Base-by-base conservation (phyloP, 371 early-diverging fungal genomes). In the Catenaria anguillulae region DNA sequence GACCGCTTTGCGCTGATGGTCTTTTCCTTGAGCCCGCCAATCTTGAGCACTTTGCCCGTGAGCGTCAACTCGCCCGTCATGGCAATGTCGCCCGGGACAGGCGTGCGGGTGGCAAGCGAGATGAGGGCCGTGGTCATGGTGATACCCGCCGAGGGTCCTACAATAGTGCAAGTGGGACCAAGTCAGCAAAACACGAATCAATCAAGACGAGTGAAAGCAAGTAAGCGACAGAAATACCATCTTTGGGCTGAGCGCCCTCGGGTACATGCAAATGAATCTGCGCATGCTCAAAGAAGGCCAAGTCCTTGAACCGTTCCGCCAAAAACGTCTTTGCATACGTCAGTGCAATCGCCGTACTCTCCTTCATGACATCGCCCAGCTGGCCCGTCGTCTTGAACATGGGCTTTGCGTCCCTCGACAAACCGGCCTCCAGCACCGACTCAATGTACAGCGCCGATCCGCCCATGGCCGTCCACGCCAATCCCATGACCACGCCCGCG, bases 51-150 rank as follows among this genome's bases (percentile, higher is more conserved):
- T 63, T 93, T 91, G 58, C 97, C 97, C 0, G 95, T 94, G 55
- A 97, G 77, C 2, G 97, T 96, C 45, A 97, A 71, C 75, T 97
- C 97, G 66, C 97, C 97, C 6, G 97, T 97, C 96, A 96, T 96
- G 50, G 94, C 93, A 60, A 93, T 84, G 37, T 88, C 82, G 13
- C 84, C 77, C 23, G 77, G 72, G 21, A 93, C 71, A 0, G 90
- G 82, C 59, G 76, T 75, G 70, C 86, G 77, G 29, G 92, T 74
- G 0, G 94, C 95, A 55, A 95, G 75, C 19, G 94, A 93, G 46
- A 97, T 67, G 29, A 97, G 76, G 1, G 95, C 83, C 13, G 96
- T 90, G 8, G 93, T 80, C 93, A 97, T 96, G 4, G 97, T 95
- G 24, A 87, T 77, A 64, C 97, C 97, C 24, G 97, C 97, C 50